Base-by-base conservation (phyloP, 495 filamentous ascomycete species). In the Neurospora africana region DNA sequence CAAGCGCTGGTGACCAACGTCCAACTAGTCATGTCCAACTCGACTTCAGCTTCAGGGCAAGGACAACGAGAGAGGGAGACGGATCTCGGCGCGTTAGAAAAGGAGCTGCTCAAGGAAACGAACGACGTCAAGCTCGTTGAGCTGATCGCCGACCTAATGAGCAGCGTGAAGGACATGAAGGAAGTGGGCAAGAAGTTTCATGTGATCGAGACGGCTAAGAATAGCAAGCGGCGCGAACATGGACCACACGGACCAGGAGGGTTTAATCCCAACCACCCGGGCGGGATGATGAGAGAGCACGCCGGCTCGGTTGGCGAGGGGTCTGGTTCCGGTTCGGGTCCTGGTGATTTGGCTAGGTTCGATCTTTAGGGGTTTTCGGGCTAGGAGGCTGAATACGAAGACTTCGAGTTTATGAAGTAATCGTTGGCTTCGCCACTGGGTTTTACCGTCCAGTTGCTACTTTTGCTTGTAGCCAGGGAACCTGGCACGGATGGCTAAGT, bases 61-160 rank as follows among this genome's bases (percentile, higher is more conserved):
- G 21, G 23, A 3, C 47, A 58, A 58, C 11, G 21, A 23, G 44
- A 23, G 44, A 53, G 23, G 44, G 44, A 27, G 9, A 81, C 85
- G 3, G 83, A 91, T 70, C 80, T 79, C 8, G 75, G 81, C 37
- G 83, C 84, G 0, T 89, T 89, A 65, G 79, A 87, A 65, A 80
- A 81, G 68, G 90, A 91, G 77, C 84, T 88, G 17, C 76, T 87
- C 37, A 86, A 89, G 5, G 91, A 95, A 80, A 85, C 87, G 70
- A 92, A 92, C 73, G 93, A 97, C 74, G 93, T 97, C 43, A 83
- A 88, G 53, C 84, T 97, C 0, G 86, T 94, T 68, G 84, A 87
- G 9, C 79, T 98, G 4, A 84, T 97, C 4, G 87, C 91, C 41
- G 83, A 86, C 65, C 82, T 97, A 37, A 87, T 91, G 35, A 82